A percentile compares a stretch with the other conserved stretches of the same genome.
Conservation (phyloP, 495 filamentous ascomycete species). For the Cercophora samala region DNA sequence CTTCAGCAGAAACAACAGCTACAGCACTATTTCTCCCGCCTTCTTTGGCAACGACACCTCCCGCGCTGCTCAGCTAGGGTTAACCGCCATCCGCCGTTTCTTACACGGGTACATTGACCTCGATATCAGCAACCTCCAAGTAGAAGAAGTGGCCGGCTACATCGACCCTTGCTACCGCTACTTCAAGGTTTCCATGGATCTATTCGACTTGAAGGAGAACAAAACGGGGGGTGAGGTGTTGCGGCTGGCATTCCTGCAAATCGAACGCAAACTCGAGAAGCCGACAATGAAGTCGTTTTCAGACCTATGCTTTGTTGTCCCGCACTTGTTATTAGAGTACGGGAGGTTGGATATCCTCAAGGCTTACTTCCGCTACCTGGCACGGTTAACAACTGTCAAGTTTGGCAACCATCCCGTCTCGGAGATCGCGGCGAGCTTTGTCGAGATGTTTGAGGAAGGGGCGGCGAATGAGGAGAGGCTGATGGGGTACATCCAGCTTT, state of each 20-base stretch:
- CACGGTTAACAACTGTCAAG: conserved; percentile 20
- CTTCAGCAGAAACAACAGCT: conserved; percentile 9
- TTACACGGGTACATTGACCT: conserved; percentile 26
- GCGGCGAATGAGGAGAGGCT: conserved; percentile 20
- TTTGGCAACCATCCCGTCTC: conserved; percentile 28
- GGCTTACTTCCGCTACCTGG: conserved; percentile 28
- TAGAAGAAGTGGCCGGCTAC: conserved; percentile 26
- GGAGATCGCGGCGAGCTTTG: conserved; percentile 25
- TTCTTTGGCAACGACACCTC: conserved; percentile 21
- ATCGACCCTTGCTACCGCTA: conserved; percentile 33
- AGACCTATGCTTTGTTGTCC: conserved; percentile 31
- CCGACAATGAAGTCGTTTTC: conserved; percentile 32
- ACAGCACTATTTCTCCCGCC: conserved; percentile 13
- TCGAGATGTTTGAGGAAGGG: conserved; percentile 18
- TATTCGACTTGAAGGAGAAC: conserved; percentile 29
- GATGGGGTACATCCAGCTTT: conserved; percentile 29
- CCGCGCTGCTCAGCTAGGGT: conserved; percentile 24
- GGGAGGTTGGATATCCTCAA: conserved; percentile 24
- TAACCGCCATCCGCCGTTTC: conserved; percentile 29
- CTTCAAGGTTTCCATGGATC: conserved; percentile 32
- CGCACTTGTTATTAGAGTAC: conserved; percentile 29
- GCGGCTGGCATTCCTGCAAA: conserved; percentile 32
- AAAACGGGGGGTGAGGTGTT: conserved; percentile 27
- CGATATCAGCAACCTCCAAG: conserved; percentile 20
- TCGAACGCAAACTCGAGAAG: conserved; percentile 26